A percentile compares a stretch with the other conserved stretches of the same genome.
phyloP scores from a whole-genome alignment of 345 rosid species.

The Lepidium africanum region DNA sequence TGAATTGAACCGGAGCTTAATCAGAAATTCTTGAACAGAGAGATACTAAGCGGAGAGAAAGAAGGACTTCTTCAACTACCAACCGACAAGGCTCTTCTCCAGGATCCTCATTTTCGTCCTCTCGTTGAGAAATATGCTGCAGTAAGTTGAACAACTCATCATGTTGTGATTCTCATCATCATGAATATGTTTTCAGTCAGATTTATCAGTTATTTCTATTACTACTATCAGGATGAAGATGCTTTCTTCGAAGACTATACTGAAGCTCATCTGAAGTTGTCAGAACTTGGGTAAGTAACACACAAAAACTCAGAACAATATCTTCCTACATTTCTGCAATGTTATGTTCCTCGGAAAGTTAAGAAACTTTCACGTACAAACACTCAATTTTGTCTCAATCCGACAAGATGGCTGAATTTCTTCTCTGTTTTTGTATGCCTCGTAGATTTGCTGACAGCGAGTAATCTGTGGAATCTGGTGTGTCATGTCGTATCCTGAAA shows the following conservation, averaged over 20 bases:
- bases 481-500: neutral
- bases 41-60: constrained; percentile 70
- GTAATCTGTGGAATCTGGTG: neutral
- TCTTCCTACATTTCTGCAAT: neutral
- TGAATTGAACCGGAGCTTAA: neutral
- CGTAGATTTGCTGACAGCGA: constrained; percentile 20
- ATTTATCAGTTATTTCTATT: neutral
- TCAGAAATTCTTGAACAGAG: constrained; percentile 32
- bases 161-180: neutral
- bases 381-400: neutral
- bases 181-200: neutral
- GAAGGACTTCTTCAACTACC: constrained; percentile 77
- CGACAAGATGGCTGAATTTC: neutral
- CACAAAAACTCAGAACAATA: neutral
- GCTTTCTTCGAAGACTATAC: constrained; percentile 67
- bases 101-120: constrained; percentile 67
- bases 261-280: constrained; percentile 72
- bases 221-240: constrained; percentile 55
- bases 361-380: neutral
- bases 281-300: constrained; percentile 62
- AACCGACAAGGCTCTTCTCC: constrained; percentile 64
- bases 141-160: constrained; percentile 30
- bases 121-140: constrained; percentile 71
- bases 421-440: neutral
- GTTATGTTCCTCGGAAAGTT: neutral